These are phyloP conservation scores for Colletotrichum sp. DNA, from an alignment of 2,329 filamentous ascomycete species.

Conservation along the genomic window DNA sequence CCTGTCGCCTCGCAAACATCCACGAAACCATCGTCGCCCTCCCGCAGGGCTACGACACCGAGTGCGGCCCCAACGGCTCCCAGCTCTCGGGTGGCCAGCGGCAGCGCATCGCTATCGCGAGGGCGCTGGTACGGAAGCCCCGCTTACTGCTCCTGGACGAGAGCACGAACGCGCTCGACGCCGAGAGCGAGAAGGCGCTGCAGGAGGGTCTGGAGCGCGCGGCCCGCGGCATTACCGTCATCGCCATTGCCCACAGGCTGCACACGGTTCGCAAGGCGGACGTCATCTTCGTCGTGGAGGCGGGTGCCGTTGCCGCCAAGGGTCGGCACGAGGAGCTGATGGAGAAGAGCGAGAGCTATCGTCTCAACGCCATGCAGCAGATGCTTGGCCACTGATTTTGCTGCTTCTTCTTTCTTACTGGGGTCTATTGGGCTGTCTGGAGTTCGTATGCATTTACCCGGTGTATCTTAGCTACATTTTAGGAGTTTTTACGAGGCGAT, in stretches of 20 bases:
- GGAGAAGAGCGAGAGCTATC: conserved; percentile 56
- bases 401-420: not conserved
- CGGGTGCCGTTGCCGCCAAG: conserved; percentile 54
- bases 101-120: conserved; percentile 72
- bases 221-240: conserved; percentile 42
- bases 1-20: conserved; percentile 62
- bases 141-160: conserved; percentile 73
- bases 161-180: conserved; percentile 72
- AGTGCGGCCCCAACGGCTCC: conserved; percentile 66
- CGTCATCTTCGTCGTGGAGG: conserved; percentile 53
- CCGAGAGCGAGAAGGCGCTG: conserved; percentile 62
- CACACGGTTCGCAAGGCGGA: conserved; percentile 48
- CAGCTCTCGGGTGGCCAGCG: conserved; percentile 73
- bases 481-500: not conserved
- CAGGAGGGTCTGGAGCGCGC: conserved; percentile 61
- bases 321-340: conserved; percentile 61
- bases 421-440: not conserved
- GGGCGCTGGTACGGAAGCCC: conserved; percentile 69
- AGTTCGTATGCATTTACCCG: not conserved
- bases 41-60: conserved; percentile 62
- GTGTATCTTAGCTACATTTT: not conserved
- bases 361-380: conserved; percentile 57
- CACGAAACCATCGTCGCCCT: conserved; percentile 61
- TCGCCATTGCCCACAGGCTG: conserved; percentile 51
- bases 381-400: conserved; percentile 37